These are phyloP conservation scores for Blastomyces gilchristii DNA, from an alignment of 2,329 filamentous ascomycete species.

Conservation along the genomic window DNA sequence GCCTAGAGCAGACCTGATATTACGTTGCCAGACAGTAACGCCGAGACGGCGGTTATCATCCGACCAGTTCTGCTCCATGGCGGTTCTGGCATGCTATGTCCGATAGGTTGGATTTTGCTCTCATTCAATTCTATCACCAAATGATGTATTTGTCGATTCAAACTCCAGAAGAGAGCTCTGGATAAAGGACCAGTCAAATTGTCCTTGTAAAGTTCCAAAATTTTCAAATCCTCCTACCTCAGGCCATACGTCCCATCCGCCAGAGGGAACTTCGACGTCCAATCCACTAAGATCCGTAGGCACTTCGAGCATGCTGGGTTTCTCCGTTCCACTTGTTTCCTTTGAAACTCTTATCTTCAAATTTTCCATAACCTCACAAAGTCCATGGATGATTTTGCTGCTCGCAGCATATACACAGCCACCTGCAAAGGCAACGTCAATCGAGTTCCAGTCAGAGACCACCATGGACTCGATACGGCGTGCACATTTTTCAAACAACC, in stretches of 20 bases:
- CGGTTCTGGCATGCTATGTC: background rate
- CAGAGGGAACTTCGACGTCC: background rate
- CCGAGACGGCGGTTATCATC: background rate
- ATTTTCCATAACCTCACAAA: background rate
- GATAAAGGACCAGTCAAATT: background rate
- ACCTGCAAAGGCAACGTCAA: conserved; percentile 12
- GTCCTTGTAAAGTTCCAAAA: background rate
- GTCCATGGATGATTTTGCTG: background rate
- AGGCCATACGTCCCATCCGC: background rate
- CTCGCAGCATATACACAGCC: conserved; percentile 10
- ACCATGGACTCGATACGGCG: background rate
- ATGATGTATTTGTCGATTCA: background rate
- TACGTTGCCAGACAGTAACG: background rate
- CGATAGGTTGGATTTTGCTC: background rate
- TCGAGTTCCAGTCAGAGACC: conserved; percentile 1
- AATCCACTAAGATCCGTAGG: background rate
- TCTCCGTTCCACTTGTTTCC: background rate
- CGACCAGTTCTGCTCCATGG: background rate
- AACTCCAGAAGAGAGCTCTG: background rate
- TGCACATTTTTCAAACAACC: conserved; percentile 9
- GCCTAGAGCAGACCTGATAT: background rate
- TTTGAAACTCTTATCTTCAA: background rate
- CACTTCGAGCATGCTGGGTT: background rate
- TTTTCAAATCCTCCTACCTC: background rate
- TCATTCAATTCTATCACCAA: background rate